Conservation (phyloP, 2,329 filamentous ascomycete species). For the Pyrenochaeta sp. region DNA sequence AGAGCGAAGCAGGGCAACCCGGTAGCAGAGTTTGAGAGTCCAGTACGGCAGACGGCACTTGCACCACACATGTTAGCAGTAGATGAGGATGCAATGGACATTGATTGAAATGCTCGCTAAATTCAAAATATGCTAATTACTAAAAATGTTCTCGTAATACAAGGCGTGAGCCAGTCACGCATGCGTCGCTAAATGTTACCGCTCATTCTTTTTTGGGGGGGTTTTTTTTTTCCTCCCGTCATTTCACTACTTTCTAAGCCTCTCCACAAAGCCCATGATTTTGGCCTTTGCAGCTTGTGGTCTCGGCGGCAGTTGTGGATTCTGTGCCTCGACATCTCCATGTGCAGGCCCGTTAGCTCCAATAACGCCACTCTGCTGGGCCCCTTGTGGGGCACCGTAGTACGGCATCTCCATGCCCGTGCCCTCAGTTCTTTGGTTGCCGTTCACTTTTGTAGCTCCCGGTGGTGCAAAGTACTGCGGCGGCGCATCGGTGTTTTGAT, state of each 20-base stretch:
- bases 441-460: slow-evolving; percentile 40
- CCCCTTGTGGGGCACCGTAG: slow-evolving; percentile 28
- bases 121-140: slow-evolving; percentile 1
- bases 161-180: slow-evolving; percentile 43
- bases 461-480: slow-evolving; percentile 45
- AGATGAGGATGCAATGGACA: slow-evolving; percentile 73
- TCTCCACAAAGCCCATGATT: slow-evolving; percentile 35
- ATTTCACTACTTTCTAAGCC: slow-evolving; percentile 34
- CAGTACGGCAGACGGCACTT: slow-evolving; percentile 4
- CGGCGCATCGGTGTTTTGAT: slow-evolving; percentile 44
- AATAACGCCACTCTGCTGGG: slow-evolving; percentile 42
- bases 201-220: no score
- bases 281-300: slow-evolving; percentile 43
- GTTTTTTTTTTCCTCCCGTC: background rate
- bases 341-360: slow-evolving; percentile 22
- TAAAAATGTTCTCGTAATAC: slow-evolving; percentile 4
- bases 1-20: slow-evolving; percentile 64
- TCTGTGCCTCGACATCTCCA: slow-evolving; percentile 17
- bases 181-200: background rate
- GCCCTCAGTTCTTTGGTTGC: slow-evolving; percentile 26
- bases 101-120: slow-evolving; percentile 56
- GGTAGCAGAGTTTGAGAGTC: slow-evolving; percentile 40
- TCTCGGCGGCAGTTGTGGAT: slow-evolving; percentile 33
- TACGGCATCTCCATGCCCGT: slow-evolving; percentile 37
- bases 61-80: slow-evolving; percentile 17